phyloP scores from a whole-genome alignment of 768 basidiomycete genomes.

The Macrolepiota dolichaula region DNA sequence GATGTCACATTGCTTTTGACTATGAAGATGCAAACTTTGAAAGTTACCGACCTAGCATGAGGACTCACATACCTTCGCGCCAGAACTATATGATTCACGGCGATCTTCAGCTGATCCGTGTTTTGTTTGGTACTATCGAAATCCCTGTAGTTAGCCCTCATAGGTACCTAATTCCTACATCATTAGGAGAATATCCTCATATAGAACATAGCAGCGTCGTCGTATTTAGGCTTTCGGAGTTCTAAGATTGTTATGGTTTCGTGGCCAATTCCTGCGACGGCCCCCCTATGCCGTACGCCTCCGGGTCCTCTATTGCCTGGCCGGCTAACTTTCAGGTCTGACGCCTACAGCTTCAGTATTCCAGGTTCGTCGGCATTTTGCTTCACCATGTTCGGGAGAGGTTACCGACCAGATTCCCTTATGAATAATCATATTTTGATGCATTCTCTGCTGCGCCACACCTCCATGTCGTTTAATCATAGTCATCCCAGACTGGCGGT shows the following conservation, averaged over 20 bases:
- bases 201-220: neutral
- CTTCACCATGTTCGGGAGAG: neutral
- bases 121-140: too few relatives aligned
- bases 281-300: neutral
- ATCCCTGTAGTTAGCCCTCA: neutral
- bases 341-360: neutral
- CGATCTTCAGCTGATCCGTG: neutral
- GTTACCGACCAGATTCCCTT: neutral
- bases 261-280: neutral
- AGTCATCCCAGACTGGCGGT: too few relatives aligned
- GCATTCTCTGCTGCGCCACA: neutral
- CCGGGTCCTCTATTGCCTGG: neutral
- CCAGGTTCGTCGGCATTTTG: neutral
- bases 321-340: neutral
- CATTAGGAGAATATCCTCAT: slow-evolving; percentile 7
- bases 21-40: neutral
- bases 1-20: too few relatives aligned
- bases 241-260: neutral
- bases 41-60: neutral
- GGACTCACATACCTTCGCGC: neutral
- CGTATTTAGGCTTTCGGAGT: slow-evolving; percentile 3
- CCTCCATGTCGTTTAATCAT: neutral
- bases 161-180: neutral
- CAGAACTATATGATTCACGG: neutral
- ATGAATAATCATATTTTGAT: neutral